Conservation (phyloP, 1,284 basidiomycete genomes). For the Trametes versicolor region DNA sequence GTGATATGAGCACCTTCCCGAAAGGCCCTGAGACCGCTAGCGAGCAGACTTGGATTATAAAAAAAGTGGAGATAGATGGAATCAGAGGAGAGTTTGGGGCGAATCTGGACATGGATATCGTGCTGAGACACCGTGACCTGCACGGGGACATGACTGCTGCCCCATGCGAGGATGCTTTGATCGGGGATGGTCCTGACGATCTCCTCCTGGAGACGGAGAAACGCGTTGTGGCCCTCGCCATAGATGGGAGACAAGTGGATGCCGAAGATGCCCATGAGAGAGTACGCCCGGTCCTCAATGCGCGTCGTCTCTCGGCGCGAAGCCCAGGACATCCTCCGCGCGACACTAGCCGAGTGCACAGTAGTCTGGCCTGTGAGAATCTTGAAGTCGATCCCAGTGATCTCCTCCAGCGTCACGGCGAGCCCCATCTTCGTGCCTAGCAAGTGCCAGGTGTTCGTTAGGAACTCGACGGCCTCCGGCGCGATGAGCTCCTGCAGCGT, state of each 20-base stretch:
- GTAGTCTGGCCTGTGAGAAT: too few species aligned
- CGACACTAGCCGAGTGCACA: neutral
- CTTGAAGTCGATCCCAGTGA: neutral
- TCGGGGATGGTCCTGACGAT: too few species aligned
- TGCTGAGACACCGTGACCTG: too few species aligned
- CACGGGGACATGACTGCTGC: neutral
- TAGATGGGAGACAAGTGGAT: neutral
- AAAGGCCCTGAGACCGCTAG: neutral
- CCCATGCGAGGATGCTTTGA: neutral
- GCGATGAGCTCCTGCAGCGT: too few species aligned
- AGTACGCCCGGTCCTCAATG: neutral
- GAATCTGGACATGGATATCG: too few species aligned
- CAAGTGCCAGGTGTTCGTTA: neutral
- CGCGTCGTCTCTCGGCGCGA: neutral
- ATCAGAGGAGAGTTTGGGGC: neutral
- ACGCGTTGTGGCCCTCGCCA: neutral
- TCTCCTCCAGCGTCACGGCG: neutral
- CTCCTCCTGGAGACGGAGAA: too few species aligned
- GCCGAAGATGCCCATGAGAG: neutral
- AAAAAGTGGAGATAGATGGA: neutral
- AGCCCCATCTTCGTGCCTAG: neutral
- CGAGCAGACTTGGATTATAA: neutral
- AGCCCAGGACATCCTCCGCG: neutral
- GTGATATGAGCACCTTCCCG: neutral
- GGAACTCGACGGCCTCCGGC: neutral